Evolutionary conservation across 2,329 filamentous ascomycete species (phyloP).

Genomic region (Dothideomycetidae sp.): DNA sequence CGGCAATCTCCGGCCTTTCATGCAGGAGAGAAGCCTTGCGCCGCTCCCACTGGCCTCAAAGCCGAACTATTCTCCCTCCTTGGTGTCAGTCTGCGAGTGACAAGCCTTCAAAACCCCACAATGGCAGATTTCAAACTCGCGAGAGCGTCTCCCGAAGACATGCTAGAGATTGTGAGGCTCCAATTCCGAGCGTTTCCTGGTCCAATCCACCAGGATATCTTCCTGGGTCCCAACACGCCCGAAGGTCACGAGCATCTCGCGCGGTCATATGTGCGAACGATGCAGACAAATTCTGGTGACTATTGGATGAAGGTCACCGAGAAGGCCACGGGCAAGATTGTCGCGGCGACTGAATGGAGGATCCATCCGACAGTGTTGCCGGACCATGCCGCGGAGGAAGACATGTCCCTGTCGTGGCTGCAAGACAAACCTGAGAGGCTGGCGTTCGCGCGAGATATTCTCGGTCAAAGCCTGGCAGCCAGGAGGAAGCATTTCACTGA

Average conservation of each 20-base stretch:
- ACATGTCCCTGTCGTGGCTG: conserved; percentile 11
- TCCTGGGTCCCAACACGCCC: conserved; percentile 16
- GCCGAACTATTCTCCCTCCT: too few species aligned
- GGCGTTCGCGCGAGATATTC: conserved; percentile 3
- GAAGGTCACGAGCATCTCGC: conserved; percentile 8
- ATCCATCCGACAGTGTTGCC: conserved; percentile 14
- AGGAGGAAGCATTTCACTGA: conserved; percentile 10
- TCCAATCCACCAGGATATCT: conserved; percentile 8
- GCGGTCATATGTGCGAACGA: conserved; percentile 12
- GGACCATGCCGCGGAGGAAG: conserved; percentile 4
- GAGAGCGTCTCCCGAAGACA: conserved; percentile 1
- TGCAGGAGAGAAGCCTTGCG: too few species aligned
- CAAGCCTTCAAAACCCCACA: too few species aligned
- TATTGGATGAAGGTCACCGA: conserved; percentile 21
- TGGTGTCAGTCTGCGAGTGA: too few species aligned
- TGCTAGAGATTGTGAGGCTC: conserved; percentile 5
- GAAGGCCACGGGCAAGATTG: conserved; percentile 15
- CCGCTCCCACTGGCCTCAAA: too few species aligned
- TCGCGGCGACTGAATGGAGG: conserved; percentile 21
- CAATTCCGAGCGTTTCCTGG: conserved; percentile 8
- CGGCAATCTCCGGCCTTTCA: too few species aligned
- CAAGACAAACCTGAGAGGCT: conserved; percentile 9
- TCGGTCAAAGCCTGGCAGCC: conserved; percentile 9
- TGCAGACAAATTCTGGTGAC: conserved; percentile 14
- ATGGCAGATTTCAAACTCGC: too few species aligned